phyloP scores from a whole-genome alignment of 148 eudicot genomes.

The Drosera capensis region DNA sequence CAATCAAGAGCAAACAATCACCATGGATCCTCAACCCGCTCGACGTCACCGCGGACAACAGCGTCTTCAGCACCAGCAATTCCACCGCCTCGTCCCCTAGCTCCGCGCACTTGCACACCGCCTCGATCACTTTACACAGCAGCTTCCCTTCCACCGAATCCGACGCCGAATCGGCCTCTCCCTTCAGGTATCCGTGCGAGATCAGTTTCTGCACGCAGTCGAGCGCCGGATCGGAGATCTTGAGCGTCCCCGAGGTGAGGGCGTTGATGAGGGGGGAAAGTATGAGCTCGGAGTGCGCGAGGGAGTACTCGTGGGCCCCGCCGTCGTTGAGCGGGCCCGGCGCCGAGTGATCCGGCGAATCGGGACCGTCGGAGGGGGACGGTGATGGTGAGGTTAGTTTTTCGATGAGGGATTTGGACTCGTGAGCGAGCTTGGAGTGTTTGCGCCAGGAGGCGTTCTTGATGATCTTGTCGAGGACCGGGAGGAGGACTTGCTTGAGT shows the following conservation, averaged over 20 bases:
- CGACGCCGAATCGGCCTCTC: constrained; percentile 59
- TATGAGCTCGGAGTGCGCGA: constrained; percentile 55
- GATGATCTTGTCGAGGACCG: constrained; percentile 64
- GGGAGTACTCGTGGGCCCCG: constrained; percentile 28
- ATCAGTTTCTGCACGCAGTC: constrained; percentile 63
- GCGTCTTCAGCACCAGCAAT: constrained; percentile 52
- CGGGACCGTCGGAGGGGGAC: constrained; percentile 12
- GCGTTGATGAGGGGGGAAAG: constrained; percentile 55
- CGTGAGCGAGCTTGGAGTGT: constrained; percentile 58
- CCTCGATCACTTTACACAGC: constrained; percentile 38
- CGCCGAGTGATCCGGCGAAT: constrained; percentile 18
- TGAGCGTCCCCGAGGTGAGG: constrained; percentile 30
- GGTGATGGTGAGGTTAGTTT: constrained; percentile 17
- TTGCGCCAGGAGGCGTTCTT: constrained; percentile 87
- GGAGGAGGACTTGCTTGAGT: constrained; percentile 38
- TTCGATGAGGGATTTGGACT: constrained; percentile 60
- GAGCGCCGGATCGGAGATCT: constrained; percentile 59
- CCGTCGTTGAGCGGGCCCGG: constrained; percentile 53
- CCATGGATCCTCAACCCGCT: constrained; percentile 64
- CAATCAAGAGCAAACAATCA: constrained; percentile 65
- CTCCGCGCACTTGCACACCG: constrained; percentile 59
- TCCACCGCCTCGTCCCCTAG: constrained; percentile 45
- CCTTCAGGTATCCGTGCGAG: constrained; percentile 58
- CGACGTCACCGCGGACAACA: constrained; percentile 68
- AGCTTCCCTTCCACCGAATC: constrained; percentile 36